Evolutionary conservation across 805 yeast species (phyloP).

Genomic region (Kodamaea kaohsiungensis): DNA sequence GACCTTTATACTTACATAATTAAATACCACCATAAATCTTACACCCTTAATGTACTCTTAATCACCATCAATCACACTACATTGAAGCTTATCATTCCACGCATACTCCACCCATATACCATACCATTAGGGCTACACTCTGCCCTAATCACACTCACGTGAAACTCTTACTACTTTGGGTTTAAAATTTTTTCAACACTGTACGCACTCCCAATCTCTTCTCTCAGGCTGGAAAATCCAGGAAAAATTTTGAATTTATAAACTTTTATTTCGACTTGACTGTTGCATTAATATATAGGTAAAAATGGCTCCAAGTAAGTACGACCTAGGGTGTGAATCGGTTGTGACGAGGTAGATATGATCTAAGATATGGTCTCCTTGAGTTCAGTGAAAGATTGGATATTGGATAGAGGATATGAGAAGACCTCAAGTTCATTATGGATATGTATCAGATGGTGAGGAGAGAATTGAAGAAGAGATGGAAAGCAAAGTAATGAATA

Average conservation of each 20-base stretch:
- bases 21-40: too few species aligned
- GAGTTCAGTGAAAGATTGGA: not conserved
- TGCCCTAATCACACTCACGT: not conserved
- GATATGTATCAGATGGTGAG: not conserved
- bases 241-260: constrained; percentile 16
- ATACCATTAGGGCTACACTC: not conserved
- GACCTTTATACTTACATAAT: too few species aligned
- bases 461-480: not conserved
- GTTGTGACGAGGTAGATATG: not conserved
- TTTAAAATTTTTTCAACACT: constrained; percentile 8
- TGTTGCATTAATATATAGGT: constrained; percentile 13
- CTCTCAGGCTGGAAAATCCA: not conserved
- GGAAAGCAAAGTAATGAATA: too few species aligned
- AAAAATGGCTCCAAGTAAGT: constrained; percentile 29
- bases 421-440: not conserved
- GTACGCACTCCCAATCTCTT: not conserved
- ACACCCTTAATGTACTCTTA: too few species aligned
- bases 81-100: too few species aligned
- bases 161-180: not conserved
- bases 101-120: not conserved
- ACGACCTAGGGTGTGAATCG: constrained; percentile 3
- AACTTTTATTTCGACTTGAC: constrained; percentile 1
- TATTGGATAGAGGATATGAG: not conserved
- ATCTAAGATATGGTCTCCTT: not conserved
- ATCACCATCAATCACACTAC: too few species aligned